Evolutionary conservation across 139 green algal species (phyloP), one percentile per base, ranked within the genome.

Genomic region (Penium margaritaceum): DNA sequence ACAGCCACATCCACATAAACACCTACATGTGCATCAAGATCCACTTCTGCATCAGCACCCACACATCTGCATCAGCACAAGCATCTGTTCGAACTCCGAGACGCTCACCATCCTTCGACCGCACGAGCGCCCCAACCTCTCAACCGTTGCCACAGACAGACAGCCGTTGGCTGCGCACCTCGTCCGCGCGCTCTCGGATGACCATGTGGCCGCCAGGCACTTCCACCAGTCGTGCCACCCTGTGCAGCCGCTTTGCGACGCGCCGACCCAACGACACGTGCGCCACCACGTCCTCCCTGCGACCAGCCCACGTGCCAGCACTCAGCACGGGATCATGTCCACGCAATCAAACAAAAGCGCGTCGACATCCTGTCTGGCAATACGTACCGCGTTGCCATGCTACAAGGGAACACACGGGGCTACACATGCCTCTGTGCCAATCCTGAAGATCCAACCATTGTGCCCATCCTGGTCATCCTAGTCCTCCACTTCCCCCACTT

Each of bases 151-250:
- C n/a, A n/a, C n/a, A n/a, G n/a, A n/a, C 35, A 68, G 61, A 63
- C 61, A 68, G n/a, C n/a, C 61, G 37, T 68, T 68, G n/a, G n/a
- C n/a, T n/a, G n/a, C n/a, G n/a, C 35, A 68, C 61, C 61, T 68
- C 61, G 35, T 57, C n/a, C 3, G 35, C 27, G 61, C 61, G 37
- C 61, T 68, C 61, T n/a, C 61, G 61, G 24, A 47, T 27, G n/a
- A 68, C 37, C 36, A 68, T 57, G 37, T 68, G 61, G n/a, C n/a
- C 61, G n/a, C 61, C 61, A 3, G 30, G 61, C 14, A 68, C n/a
- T 6, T n/a, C n/a, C n/a, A 68, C 30, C n/a, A 68, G 44, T 7
- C 37, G 35, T 0, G 61, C 61, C 21, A 68, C 61, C 5, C 0
- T 3, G 5, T 6, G 24, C n/a, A 68, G 21, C 5, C 61, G 61